Base-by-base conservation (phyloP, 768 basidiomycete genomes). In the Ephemerocybe angulata region DNA sequence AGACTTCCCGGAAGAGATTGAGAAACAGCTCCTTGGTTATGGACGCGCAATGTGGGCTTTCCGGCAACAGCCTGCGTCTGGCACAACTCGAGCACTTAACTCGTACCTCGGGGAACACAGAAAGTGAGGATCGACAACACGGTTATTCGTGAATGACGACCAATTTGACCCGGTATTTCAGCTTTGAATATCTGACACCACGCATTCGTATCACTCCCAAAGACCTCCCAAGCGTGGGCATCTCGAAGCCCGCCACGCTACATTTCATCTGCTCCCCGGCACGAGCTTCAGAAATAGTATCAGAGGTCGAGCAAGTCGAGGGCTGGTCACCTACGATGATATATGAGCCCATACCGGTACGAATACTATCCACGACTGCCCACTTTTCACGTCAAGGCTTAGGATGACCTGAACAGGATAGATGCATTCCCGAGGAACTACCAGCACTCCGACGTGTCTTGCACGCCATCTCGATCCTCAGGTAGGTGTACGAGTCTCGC, bases 201-300 rank as follows among this genome's bases (percentile, higher is more conserved):
- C 78, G 86, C 51, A 76, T 86, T 52, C 83, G 85, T 4, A 75
- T 94, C 52, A 83, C 80, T 12, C 92, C 92, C 21, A 72, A 70
- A 51, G 90, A 96, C 68, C 72, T 93, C 44, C 63, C 64, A 3
- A 73, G 67, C 7, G 86, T 85, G 4, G 74, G 65, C 50, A 72
- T 92, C 6, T 78, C 60, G 19, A 64, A 61, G n/a, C 69, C 91
- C 13, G 62, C 67, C 17, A 76, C 75, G 19, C 63, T 96, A 40
- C 93, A 97, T 68, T 93, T 93, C 62, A 85, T 93, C 21, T 95
- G 92, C 65, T 91, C 91, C 3, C 92, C 93, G 0, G 65, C 73
- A 1, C 80, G 93, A 40, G 90, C 90, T 3, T 67, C 73, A 13
- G 72, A 72, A 4, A 87, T 95, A 54, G 72, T 90, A 58, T 76